Conservation (phyloP, 1,284 basidiomycete genomes). For the Naganishia sp. region DNA sequence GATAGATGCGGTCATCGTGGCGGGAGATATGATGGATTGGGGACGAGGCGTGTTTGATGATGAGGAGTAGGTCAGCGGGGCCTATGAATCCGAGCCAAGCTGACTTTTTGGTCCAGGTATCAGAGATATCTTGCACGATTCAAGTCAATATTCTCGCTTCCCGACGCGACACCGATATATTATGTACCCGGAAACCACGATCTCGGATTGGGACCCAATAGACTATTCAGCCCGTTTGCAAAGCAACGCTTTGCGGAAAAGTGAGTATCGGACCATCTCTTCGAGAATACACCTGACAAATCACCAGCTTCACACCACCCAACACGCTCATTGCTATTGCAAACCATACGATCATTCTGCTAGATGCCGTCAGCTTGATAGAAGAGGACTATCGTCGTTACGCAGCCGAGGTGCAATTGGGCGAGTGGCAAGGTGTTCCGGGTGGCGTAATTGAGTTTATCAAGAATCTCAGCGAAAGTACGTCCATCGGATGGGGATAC, state of each 20-base stretch:
- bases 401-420: constrained; percentile 57
- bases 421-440: constrained; percentile 62
- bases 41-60: constrained; percentile 64
- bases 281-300: background rate
- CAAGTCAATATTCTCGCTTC: constrained; percentile 62
- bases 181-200: constrained; percentile 86
- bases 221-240: constrained; percentile 62
- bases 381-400: constrained; percentile 74
- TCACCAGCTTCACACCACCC: constrained; percentile 43
- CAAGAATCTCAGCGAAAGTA: constrained; percentile 61
- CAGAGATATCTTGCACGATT: constrained; percentile 63
- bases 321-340: constrained; percentile 56
- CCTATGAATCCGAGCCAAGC: background rate
- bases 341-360: constrained; percentile 70
- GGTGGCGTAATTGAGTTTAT: constrained; percentile 73
- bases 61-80: constrained; percentile 62
- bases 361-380: constrained; percentile 72
- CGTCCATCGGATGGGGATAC: constrained; percentile 3
- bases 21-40: constrained; percentile 75
- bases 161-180: constrained; percentile 57
- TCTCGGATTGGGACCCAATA: constrained; percentile 64
- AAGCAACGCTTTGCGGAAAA: constrained; percentile 65
- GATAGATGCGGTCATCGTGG: constrained; percentile 73
- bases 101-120: constrained; percentile 58
- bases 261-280: constrained; percentile 59